Conservation (phyloP, 139 green algal genomes). For the Picochlorum sp. region DNA sequence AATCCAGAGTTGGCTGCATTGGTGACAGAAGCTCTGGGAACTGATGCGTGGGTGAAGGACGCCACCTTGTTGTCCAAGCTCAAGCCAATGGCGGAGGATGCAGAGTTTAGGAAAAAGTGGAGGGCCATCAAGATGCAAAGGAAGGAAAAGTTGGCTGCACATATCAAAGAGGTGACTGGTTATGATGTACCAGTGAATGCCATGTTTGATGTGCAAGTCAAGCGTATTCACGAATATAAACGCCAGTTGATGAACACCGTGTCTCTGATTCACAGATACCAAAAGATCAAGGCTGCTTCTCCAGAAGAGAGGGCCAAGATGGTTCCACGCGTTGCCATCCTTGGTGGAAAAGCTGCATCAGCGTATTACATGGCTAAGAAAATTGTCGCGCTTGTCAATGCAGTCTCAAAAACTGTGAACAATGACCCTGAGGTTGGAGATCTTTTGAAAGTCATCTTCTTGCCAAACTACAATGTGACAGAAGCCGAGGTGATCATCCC, state of each 20-base stretch:
- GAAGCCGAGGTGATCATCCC: constrained; percentile 77
- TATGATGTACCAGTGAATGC: constrained; percentile 54
- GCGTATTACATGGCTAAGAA: constrained; percentile 98
- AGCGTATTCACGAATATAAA: constrained; percentile 80
- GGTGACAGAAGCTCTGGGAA: constrained; percentile 63
- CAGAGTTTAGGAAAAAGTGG: constrained; percentile 78
- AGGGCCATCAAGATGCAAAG: constrained; percentile 65
- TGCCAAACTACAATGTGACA: constrained; percentile 96
- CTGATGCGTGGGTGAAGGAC: constrained; percentile 59
- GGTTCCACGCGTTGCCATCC: constrained; percentile 50
- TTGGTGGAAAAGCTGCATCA: constrained; percentile 81
- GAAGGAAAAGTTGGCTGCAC: constrained; percentile 72
- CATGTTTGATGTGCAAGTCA: constrained; percentile 94
- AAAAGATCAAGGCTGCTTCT: constrained; percentile 54
- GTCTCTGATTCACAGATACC: constrained; percentile 49
- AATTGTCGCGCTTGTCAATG: constrained; percentile 86
- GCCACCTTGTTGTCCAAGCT: constrained; percentile 52
- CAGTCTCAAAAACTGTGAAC: constrained; percentile 80
- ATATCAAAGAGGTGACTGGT: constrained; percentile 65
- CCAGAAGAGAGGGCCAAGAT: constrained; percentile 51
- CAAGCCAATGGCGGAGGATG: constrained; percentile 60
- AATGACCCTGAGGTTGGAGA: constrained; percentile 77
- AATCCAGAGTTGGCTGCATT: constrained; percentile 61
- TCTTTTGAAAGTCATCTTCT: constrained; percentile 81
- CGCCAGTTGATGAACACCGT: constrained; percentile 66